phyloP scores from a whole-genome alignment of 164 flowering plant species.

The Vitis rupestris region DNA sequence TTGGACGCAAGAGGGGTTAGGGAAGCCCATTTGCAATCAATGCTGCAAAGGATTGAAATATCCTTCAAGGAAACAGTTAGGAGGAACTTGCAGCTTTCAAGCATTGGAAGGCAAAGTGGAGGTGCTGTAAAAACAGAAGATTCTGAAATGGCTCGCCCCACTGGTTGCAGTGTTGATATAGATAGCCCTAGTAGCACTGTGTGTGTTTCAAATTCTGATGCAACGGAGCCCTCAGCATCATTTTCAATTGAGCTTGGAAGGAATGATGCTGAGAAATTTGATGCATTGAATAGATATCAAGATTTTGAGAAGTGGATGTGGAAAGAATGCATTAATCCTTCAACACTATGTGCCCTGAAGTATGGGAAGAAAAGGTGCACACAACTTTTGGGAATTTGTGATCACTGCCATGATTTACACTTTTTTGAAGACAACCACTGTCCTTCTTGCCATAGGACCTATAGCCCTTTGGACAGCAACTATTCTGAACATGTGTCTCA shows the following conservation, averaged over 20 bases:
- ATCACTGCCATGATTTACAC: conserved; percentile 42
- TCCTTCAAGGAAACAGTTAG: conserved; percentile 58
- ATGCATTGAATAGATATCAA: conserved; percentile 50
- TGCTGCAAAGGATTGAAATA: conserved; percentile 68
- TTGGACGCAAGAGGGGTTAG: conserved; percentile 80
- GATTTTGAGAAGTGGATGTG: conserved; percentile 80
- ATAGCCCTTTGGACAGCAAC: conserved; percentile 15
- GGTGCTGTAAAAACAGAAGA: conserved; percentile 30
- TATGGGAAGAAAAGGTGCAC: conserved; percentile 60
- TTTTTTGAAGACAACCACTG: conserved; percentile 53
- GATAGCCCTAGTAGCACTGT: conserved; percentile 51
- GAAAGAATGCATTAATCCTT: conserved; percentile 63
- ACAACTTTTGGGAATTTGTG: conserved; percentile 50
- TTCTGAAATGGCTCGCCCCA: conserved; percentile 24
- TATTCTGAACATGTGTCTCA: conserved; percentile 50
- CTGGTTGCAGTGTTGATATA: conserved; percentile 22
- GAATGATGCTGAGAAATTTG: conserved; percentile 40
- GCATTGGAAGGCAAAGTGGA: conserved; percentile 7
- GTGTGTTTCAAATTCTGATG: conserved; percentile 30
- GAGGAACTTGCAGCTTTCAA: conserved; percentile 22
- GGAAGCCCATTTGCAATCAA: conserved; percentile 73
- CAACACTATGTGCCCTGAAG: conserved; percentile 53
- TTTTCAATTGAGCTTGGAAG: conserved; percentile 61
- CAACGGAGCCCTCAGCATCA: conserved; percentile 48
- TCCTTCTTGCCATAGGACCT: conserved; percentile 53